These are phyloP conservation scores for Thozetella sp. DNA, from an alignment of 495 filamentous ascomycete genomes.

Conservation along the genomic window DNA sequence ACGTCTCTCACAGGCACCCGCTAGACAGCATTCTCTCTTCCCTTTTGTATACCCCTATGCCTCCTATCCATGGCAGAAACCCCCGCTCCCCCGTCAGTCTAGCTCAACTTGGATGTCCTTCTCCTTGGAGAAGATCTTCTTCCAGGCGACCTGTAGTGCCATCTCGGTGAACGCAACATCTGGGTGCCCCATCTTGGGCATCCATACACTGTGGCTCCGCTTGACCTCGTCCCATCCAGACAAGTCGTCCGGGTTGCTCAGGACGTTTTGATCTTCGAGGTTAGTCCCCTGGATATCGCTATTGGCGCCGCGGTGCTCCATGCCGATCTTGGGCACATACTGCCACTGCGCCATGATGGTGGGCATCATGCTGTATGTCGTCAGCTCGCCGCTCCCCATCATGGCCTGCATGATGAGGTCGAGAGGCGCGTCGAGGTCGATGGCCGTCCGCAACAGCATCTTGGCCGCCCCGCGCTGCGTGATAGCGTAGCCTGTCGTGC, in stretches of 20 bases:
- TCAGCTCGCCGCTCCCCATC: slow-evolving; percentile 4
- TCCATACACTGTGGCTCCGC: slow-evolving; percentile 2
- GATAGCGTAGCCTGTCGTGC: slow-evolving; percentile 4
- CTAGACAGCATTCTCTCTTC: too few relatives aligned
- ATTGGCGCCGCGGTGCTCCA: slow-evolving; percentile 6
- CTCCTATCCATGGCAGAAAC: too few relatives aligned
- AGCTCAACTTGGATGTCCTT: not conserved
- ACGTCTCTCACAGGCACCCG: too few relatives aligned
- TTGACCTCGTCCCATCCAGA: slow-evolving; percentile 6
- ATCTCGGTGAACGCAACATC: slow-evolving; percentile 4
- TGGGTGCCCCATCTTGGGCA: not conserved
- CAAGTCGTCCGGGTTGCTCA: not conserved
- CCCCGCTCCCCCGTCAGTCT: too few relatives aligned
- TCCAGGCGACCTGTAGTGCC: slow-evolving; percentile 4
- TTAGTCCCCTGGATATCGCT: slow-evolving; percentile 2
- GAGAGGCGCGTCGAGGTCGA: slow-evolving; percentile 5
- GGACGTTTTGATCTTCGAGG: not conserved
- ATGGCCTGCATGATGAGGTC: slow-evolving; percentile 5
- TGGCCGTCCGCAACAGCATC: slow-evolving; percentile 5
- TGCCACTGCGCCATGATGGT: slow-evolving; percentile 6
- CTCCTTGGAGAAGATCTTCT: not conserved
- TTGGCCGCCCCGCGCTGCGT: slow-evolving; percentile 3
- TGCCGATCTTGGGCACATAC: slow-evolving; percentile 3
- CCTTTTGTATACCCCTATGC: too few relatives aligned
- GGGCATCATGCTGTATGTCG: slow-evolving; percentile 6